A percentile compares a stretch with the other conserved stretches of the same genome.
Evolutionary conservation across 2,329 filamentous ascomycete genomes (phyloP).

Genomic region (Penicillium sp.): DNA sequence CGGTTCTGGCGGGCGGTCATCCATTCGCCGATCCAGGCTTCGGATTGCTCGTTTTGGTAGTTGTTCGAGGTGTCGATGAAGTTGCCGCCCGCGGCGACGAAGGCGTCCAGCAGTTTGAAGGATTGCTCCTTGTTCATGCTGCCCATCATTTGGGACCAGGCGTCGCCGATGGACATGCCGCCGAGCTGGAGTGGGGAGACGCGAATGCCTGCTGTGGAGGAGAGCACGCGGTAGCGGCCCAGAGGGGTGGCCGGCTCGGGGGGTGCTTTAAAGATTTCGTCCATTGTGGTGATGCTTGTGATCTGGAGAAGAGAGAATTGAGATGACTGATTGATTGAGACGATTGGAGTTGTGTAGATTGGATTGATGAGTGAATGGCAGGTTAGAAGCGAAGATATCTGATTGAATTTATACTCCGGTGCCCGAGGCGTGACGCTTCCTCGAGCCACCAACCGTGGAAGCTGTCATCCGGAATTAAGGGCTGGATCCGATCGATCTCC

Average conservation of each 20-base stretch:
- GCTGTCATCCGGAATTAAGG: conserved; percentile 3
- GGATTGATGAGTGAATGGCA: not conserved
- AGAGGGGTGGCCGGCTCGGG: conserved; percentile 61
- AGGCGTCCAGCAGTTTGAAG: conserved; percentile 67
- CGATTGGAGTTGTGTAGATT: not conserved
- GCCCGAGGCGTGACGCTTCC: not conserved
- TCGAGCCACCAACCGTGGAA: not conserved
- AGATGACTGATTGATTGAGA: not conserved
- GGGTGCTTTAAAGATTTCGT: conserved; percentile 39
- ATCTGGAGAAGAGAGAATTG: not conserved
- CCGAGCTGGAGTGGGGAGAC: conserved; percentile 63
- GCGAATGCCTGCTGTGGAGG: conserved; percentile 64
- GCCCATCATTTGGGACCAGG: conserved; percentile 59
- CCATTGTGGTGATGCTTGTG: conserved; percentile 21
- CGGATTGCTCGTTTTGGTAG: conserved; percentile 66
- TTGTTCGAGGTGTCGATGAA: conserved; percentile 73
- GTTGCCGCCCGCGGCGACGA: conserved; percentile 66
- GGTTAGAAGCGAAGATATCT: not conserved
- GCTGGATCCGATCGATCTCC: not conserved
- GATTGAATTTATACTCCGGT: not conserved
- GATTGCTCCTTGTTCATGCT: conserved; percentile 63
- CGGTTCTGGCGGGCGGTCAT: conserved; percentile 65
- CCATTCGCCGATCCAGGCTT: conserved; percentile 71
- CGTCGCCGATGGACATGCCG: conserved; percentile 42
- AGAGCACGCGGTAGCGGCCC: conserved; percentile 66